These are phyloP conservation scores for Collybia sordida DNA, from an alignment of 768 basidiomycete genomes.

Conservation along the genomic window DNA sequence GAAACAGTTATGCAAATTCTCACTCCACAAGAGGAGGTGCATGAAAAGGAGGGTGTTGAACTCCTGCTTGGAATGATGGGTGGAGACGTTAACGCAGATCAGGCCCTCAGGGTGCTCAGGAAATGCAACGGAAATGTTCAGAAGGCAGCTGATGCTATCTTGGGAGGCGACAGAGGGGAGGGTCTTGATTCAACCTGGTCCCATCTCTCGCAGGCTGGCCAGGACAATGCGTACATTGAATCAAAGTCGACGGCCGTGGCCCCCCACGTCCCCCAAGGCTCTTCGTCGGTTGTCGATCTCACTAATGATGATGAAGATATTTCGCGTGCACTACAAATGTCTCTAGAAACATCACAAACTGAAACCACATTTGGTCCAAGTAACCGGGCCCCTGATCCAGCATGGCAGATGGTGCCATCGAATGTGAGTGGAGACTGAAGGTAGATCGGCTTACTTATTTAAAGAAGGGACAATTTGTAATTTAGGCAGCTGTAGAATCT, in stretches of 20 bases:
- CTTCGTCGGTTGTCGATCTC: constrained; percentile 53
- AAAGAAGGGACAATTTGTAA: constrained; percentile 1
- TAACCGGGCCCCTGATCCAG: constrained; percentile 59
- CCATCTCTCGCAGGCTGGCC: constrained; percentile 19
- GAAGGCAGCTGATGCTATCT: constrained; percentile 53
- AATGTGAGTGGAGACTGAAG: constrained; percentile 47
- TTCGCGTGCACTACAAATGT: constrained; percentile 51
- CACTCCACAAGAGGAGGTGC: constrained; percentile 22
- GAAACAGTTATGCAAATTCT: constrained; percentile 6
- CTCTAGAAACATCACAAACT: constrained; percentile 39
- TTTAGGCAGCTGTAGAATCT: constrained; percentile 30
- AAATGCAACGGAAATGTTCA: constrained; percentile 60
- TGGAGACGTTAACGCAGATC: constrained; percentile 38
- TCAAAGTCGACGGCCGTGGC: constrained; percentile 4
- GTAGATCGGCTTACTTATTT: background rate
- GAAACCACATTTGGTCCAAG: constrained; percentile 55
- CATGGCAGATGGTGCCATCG: constrained; percentile 70
- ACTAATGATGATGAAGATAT: constrained; percentile 59
- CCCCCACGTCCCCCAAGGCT: constrained; percentile 12
- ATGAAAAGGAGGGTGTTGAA: constrained; percentile 30
- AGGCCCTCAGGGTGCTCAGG: constrained; percentile 54
- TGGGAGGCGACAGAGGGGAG: constrained; percentile 50
- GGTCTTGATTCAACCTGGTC: constrained; percentile 16
- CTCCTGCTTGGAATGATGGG: constrained; percentile 33
- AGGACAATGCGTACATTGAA: constrained; percentile 16